Base-by-base conservation (phyloP, 768 basidiomycete genomes). In the Boletus barrowsii region DNA sequence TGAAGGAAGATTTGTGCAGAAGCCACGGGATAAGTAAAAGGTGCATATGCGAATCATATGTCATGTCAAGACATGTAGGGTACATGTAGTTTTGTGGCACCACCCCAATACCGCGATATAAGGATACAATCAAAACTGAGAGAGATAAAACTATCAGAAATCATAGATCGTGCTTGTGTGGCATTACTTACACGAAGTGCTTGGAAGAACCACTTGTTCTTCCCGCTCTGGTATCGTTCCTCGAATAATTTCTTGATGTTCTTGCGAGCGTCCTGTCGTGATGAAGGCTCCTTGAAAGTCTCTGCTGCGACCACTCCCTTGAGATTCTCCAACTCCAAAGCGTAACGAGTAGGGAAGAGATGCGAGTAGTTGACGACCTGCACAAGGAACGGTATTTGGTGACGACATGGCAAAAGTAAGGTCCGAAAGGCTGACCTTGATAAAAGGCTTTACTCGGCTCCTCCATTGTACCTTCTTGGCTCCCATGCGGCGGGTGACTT, bases 371-470 rank as follows among this genome's bases (percentile, higher is more conserved):
- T 99, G 75, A 98, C 75, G 54, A 87, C 79, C 94, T 96, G 37
- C 18, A 57, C 26, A 45, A 18, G 35, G 10, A 7, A 39, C 2
- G 5, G 15, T 9, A 14, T 11, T 56, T 20, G 29, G 37, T 54
- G 46, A 53, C 33, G 20, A 50, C 17, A n/a, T 10, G 30, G 36
- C 18, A 1, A 26, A 26, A 18, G 9, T 1, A 18, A 26, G 32
- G 29, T 7, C 10, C 11, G 59, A 26, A 43, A 3, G 5, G 74
- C 82, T 64, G 64, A 93, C 95, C 86, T 99, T 98, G 83, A 99
- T 93, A 77, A 99, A 99, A 63, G 97, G 97, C 84, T 99, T 99
- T 76, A 99, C 88, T 78, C 94, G 96, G 78, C 86, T 93, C 78
- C 97, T 83, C 77, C 80, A 82, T 63, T 88, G 83, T 62, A 98